phyloP scores from a whole-genome alignment of 805 yeast species.

The Candida germanica region DNA sequence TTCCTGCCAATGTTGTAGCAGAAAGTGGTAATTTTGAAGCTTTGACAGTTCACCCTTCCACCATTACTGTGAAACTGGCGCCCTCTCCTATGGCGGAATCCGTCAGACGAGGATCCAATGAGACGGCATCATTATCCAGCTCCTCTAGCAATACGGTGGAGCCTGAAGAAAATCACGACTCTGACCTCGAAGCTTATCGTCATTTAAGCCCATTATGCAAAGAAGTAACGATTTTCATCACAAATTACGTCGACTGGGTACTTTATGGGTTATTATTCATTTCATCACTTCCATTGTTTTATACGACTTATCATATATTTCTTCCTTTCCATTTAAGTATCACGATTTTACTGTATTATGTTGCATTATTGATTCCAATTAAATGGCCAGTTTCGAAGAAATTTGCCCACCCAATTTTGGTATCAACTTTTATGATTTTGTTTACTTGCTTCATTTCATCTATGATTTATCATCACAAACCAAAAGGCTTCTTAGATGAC shows the following conservation, averaged over 20 bases:
- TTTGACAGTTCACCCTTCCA: conserved; percentile 6
- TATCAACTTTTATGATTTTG: conserved; percentile 63
- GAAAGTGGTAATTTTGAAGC: conserved; percentile 3
- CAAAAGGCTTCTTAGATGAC: conserved; percentile 49
- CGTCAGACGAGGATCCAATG: not conserved
- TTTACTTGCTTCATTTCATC: conserved; percentile 61
- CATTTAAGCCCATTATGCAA: conserved; percentile 18
- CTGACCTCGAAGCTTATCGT: conserved; percentile 7
- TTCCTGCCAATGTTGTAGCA: conserved; percentile 2
- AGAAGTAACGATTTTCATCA: conserved; percentile 32
- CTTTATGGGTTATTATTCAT: conserved; percentile 47
- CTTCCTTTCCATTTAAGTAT: conserved; percentile 62
- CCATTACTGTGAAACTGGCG: conserved; percentile 5
- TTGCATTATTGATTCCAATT: conserved; percentile 45
- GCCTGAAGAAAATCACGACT: not conserved
- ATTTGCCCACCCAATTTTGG: conserved; percentile 68
- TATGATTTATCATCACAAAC: conserved; percentile 43
- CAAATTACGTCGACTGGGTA: conserved; percentile 53
- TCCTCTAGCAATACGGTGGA: not conserved
- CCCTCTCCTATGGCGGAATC: conserved; percentile 2
- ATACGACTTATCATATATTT: conserved; percentile 47
- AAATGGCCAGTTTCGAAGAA: conserved; percentile 44
- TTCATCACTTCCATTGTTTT: conserved; percentile 60
- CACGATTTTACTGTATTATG: conserved; percentile 54
- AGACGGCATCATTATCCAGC: not conserved